Conservation (phyloP, 176 grass and related monocot genomes). For the Pontederia crassipes region DNA sequence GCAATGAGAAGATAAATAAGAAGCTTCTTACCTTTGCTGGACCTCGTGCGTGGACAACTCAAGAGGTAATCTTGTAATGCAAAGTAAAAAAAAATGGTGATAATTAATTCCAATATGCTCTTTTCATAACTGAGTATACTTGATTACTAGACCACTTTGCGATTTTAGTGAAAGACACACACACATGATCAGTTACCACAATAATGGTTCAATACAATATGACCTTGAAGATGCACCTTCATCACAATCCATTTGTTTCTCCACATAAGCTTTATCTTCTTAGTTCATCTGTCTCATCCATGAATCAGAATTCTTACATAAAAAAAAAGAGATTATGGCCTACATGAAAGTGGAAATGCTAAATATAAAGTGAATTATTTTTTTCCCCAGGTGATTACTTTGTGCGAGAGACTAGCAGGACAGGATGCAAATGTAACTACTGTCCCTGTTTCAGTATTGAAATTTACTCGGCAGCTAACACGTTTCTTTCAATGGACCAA, state of each 20-base stretch:
- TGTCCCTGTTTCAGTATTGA: conserved; percentile 82
- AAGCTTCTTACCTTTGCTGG: conserved; percentile 88
- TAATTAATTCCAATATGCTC: no score
- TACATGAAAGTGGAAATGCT: not conserved
- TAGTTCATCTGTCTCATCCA: no score
- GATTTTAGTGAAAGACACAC: no score
- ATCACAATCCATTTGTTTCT: no score
- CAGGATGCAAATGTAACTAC: conserved; percentile 98
- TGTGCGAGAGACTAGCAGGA: conserved; percentile 88
- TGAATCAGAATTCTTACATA: no score
- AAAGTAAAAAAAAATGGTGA: not conserved
- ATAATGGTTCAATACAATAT: no score
- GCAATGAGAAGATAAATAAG: conserved; percentile 66
- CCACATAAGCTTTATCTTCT: no score
- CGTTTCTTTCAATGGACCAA: conserved; percentile 95
- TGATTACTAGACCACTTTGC: no score
- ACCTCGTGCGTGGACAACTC: conserved; percentile 95
- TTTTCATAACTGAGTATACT: no score
- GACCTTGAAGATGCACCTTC: no score
- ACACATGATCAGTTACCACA: no score
- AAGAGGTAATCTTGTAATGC: conserved; percentile 62
- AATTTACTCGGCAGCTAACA: conserved; percentile 94
- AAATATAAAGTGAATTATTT: not conserved
- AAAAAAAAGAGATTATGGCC: not conserved
- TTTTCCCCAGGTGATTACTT: conserved; percentile 60